These are phyloP conservation scores for Pseudocercospora fijiensis DNA, from an alignment of 2,329 filamentous ascomycete genomes.

Conservation along the genomic window DNA sequence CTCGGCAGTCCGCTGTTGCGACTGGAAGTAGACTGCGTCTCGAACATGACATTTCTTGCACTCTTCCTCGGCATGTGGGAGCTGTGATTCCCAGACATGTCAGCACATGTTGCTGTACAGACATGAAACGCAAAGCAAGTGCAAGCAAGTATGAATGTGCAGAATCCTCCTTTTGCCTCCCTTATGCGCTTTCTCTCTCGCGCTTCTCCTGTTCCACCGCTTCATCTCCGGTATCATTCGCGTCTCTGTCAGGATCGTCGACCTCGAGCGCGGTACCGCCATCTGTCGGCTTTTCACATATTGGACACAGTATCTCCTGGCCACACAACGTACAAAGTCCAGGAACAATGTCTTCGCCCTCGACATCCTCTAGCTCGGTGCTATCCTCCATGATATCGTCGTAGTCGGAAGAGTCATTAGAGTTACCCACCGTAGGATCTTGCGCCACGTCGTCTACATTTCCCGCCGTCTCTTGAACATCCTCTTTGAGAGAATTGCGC, in stretches of 20 bases:
- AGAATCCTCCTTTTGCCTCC: constrained; percentile 33
- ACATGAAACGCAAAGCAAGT: constrained; percentile 23
- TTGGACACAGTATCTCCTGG: constrained; percentile 55
- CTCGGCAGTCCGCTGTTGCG: constrained; percentile 92
- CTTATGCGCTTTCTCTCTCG: constrained; percentile 30
- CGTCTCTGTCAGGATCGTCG: constrained; percentile 39
- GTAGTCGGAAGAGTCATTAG: constrained; percentile 18
- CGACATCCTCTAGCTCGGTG: constrained; percentile 23
- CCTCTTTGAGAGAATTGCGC: constrained; percentile 88
- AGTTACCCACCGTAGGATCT: constrained; percentile 91
- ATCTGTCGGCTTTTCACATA: constrained; percentile 51
- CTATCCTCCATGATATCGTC: constrained; percentile 28
- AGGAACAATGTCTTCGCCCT: constrained; percentile 38
- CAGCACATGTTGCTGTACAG: constrained; percentile 39
- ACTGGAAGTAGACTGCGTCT: constrained; percentile 98
- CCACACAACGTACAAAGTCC: constrained; percentile 60
- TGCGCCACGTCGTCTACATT: constrained; percentile 96
- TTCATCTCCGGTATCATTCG: constrained; percentile 29
- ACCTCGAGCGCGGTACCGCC: constrained; percentile 48
- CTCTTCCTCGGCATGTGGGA: constrained; percentile 59
- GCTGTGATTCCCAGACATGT: constrained; percentile 32
- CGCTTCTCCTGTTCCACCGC: constrained; percentile 33
- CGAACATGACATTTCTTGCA: constrained; percentile 83
- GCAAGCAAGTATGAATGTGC: constrained; percentile 19
- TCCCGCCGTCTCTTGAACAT: constrained; percentile 90